Evolutionary conservation across 805 yeast species (phyloP), one percentile per base, ranked within the genome.

Genomic region (Candida taoyuanica): DNA sequence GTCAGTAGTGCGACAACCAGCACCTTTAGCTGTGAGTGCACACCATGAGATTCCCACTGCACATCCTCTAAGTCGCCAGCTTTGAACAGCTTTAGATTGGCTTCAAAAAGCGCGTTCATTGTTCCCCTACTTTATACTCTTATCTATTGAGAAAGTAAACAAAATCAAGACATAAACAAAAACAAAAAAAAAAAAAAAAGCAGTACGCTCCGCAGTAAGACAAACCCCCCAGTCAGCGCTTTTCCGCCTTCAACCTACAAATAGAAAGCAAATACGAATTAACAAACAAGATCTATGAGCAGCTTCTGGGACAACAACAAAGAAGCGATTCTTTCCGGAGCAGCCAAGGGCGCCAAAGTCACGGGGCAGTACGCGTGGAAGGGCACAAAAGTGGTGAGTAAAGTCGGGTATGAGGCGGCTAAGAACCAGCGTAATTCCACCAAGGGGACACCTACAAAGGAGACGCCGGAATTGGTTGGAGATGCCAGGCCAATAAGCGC

Each of bases 251-350:
- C n/a, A n/a, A n/a, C n/a, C n/a, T n/a, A n/a, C n/a, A n/a, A n/a
- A n/a, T n/a, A n/a, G n/a, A n/a, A n/a, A n/a, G n/a, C n/a, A n/a
- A n/a, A n/a, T 21, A 21, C 24, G 24, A 8, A 21, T 8, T 21
- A 28, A 14, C 14, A 14, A 15, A 28, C 17, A 6, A 11, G 18
- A 16, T 13, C 13, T 11, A 51, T 49, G 55, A 47, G 54, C 20
- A 27, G 31, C 28, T 65, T 65, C 46, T 67, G 71, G 71, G 69
- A 63, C 13, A 62, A 63, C 30, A 66, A 67, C 49, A 67, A 67
- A 37, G 71, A 54, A 15, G 39, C 67, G 2, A 63, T 67, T 34
- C 47, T 53, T 38, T 57, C 62, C 3, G 70, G 68, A 1, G 42
- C 63, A 3, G 48, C 55, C 3, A 47, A 63, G 2, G 67, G 63